These are phyloP conservation scores for Oryza meyeriana DNA, from an alignment of 176 grass and related monocot species.

Conservation along the genomic window DNA sequence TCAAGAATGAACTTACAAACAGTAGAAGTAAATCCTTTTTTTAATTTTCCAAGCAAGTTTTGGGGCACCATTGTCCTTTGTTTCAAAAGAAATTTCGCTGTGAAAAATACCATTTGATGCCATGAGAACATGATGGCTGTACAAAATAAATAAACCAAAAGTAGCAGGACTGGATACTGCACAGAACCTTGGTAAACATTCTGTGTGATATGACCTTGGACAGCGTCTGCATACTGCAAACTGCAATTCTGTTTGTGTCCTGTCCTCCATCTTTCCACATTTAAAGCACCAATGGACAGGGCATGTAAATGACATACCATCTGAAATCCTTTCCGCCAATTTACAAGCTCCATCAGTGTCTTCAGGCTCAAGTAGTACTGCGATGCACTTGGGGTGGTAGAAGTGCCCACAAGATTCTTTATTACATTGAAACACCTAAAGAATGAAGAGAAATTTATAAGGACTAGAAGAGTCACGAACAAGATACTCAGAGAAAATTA, in stretches of 20 bases:
- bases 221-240: constrained; percentile 70
- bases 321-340: constrained; percentile 43
- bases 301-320: constrained; percentile 68
- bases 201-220: constrained; percentile 68
- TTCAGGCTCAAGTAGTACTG: constrained; percentile 49
- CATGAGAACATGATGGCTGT: constrained; percentile 1
- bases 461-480: not conserved
- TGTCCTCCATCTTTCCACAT: constrained; percentile 56
- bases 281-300: constrained; percentile 63
- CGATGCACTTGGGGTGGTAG: constrained; percentile 73
- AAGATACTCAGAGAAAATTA: not conserved
- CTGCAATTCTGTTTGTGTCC: constrained; percentile 25
- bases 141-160: not conserved
- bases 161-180: constrained; percentile 1
- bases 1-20: constrained; percentile 23
- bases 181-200: constrained; percentile 68
- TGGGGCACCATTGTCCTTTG: not conserved
- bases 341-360: constrained; percentile 45
- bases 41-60: not conserved
- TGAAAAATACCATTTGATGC: not conserved
- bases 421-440: constrained; percentile 74
- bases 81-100: constrained; percentile 45
- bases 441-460: not conserved
- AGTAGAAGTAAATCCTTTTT: constrained; percentile 35
- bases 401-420: constrained; percentile 81